A percentile compares a stretch with the other conserved stretches of the same genome.
Conservation (phyloP, 2,329 filamentous ascomycete species). For the Xylaria sp. region DNA sequence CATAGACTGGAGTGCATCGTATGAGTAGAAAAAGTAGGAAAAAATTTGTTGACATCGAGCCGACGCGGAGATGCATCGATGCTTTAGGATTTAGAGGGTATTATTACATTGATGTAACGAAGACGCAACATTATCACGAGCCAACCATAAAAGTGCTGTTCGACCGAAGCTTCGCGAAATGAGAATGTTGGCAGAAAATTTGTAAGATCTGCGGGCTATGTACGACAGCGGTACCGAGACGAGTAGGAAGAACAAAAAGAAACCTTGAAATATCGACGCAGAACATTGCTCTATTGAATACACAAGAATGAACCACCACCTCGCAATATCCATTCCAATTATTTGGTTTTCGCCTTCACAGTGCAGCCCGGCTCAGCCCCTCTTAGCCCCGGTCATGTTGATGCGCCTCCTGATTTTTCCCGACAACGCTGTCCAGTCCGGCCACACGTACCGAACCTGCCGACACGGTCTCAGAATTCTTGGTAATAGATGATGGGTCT, state of each 20-base stretch:
- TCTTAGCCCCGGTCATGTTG: constrained; percentile 20
- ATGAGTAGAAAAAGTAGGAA: not conserved
- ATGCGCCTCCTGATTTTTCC: constrained; percentile 23
- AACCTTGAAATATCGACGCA: constrained; percentile 27
- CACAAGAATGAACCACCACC: constrained; percentile 34
- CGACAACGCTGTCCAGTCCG: constrained; percentile 18
- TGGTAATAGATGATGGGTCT: constrained; percentile 20
- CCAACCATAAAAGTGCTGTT: no score
- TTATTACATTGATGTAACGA: not conserved
- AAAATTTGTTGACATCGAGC: not conserved
- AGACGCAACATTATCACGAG: not conserved
- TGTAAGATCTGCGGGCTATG: not conserved
- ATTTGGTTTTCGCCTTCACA: constrained; percentile 32
- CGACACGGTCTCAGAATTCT: constrained; percentile 21
- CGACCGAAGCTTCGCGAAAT: not conserved
- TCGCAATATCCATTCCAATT: constrained; percentile 29
- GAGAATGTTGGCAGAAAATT: not conserved
- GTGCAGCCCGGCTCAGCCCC: constrained; percentile 23
- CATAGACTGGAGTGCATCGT: not conserved
- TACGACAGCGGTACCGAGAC: not conserved
- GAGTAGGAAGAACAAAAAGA: not conserved
- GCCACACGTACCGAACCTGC: constrained; percentile 26
- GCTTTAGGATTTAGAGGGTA: not conserved
- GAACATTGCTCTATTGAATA: constrained; percentile 38
- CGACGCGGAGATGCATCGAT: not conserved